phyloP scores from a whole-genome alignment of 2,329 filamentous ascomycete species.

The Fusarium sp. region DNA sequence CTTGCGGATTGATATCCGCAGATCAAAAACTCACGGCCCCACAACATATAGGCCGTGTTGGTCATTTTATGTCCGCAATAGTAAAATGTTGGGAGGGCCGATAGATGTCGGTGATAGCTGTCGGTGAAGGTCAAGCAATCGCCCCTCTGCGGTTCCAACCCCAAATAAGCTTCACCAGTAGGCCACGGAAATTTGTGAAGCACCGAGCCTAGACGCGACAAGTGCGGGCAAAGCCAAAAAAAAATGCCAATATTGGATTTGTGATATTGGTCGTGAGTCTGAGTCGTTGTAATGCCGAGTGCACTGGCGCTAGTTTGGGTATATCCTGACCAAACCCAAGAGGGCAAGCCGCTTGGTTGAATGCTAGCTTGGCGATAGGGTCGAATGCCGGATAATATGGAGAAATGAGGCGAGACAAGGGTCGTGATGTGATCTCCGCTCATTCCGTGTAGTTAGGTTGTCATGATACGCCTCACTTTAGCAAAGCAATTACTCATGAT shows the following conservation, averaged over 20 bases:
- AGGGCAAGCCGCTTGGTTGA: slow-evolving; percentile 26
- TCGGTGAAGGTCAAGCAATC: not conserved
- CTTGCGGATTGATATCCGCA: not conserved
- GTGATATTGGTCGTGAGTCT: slow-evolving; percentile 28
- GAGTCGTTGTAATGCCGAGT: slow-evolving; percentile 5
- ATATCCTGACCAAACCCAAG: slow-evolving; percentile 27
- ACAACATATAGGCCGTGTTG: slow-evolving; percentile 8
- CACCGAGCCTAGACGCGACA: slow-evolving; percentile 8
- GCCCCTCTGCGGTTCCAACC: not conserved
- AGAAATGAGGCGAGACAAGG: slow-evolving; percentile 30
- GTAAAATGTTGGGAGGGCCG: not conserved
- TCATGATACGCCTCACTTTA: not conserved
- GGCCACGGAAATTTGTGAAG: not conserved
- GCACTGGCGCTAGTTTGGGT: slow-evolving; percentile 34
- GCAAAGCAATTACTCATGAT: slow-evolving; percentile 34
- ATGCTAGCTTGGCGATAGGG: slow-evolving; percentile 30
- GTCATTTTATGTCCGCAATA: slow-evolving; percentile 3
- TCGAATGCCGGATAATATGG: slow-evolving; percentile 14
- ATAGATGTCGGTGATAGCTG: slow-evolving; percentile 3
- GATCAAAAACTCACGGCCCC: not conserved
- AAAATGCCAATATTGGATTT: not conserved
- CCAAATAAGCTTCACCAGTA: not conserved
- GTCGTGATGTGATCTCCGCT: slow-evolving; percentile 18
- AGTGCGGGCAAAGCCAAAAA: slow-evolving; percentile 1
- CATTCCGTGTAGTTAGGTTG: slow-evolving; percentile 2